These are phyloP conservation scores for Melanomma pulvis-pyrius DNA, from an alignment of 495 filamentous ascomycete species.

Conservation along the genomic window DNA sequence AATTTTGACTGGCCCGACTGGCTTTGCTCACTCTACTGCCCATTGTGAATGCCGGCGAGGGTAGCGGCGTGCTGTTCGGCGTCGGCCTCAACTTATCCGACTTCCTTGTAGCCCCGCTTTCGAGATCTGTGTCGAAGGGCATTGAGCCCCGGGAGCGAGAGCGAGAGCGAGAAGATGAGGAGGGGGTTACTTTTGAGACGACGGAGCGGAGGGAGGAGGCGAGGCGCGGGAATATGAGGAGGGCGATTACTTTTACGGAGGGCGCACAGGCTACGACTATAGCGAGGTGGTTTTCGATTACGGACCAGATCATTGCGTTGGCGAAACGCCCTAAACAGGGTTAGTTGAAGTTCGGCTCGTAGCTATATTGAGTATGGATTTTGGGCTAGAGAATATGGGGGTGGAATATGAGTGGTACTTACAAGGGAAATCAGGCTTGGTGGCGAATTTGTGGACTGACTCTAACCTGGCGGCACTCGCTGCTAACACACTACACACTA, in stretches of 20 bases:
- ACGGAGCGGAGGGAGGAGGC: conserved; percentile 17
- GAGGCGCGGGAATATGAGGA: conserved; percentile 30
- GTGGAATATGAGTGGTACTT: conserved; percentile 2
- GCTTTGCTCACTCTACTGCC: not conserved
- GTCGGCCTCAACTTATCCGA: conserved; percentile 15
- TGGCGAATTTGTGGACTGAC: conserved; percentile 9
- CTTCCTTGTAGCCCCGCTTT: conserved; percentile 8
- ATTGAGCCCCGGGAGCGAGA: conserved; percentile 7
- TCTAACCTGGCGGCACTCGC: conserved; percentile 19
- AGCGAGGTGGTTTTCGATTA: conserved; percentile 35
- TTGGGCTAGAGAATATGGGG: not conserved
- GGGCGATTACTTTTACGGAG: conserved; percentile 29
- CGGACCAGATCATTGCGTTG: conserved; percentile 33
- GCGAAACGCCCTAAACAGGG: conserved; percentile 20
- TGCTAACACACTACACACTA: conserved; percentile 11
- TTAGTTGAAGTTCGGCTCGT: not conserved
- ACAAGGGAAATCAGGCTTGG: conserved; percentile 18
- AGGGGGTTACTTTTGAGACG: conserved; percentile 16
- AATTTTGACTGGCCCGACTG: conserved; percentile 8
- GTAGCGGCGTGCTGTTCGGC: conserved; percentile 15
- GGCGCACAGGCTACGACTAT: conserved; percentile 34
- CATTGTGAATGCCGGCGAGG: conserved; percentile 4
- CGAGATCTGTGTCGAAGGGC: conserved; percentile 1
- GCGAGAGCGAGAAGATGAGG: not conserved
- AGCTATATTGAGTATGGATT: not conserved